Evolutionary conservation across 768 basidiomycete species (phyloP).

Genomic region (Lactarius deliciosus): DNA sequence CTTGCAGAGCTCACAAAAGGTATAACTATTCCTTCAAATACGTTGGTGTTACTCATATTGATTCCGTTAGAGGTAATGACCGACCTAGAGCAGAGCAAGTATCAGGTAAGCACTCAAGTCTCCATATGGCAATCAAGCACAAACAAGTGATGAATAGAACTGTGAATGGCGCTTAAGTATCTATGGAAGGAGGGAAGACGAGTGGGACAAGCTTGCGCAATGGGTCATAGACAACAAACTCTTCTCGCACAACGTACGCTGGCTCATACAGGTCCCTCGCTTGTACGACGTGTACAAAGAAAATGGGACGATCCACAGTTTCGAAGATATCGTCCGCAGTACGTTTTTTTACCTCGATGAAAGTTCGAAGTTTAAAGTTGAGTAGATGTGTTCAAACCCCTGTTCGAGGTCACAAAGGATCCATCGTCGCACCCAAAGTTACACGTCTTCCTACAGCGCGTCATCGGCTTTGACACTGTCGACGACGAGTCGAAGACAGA

Average conservation of each 20-base stretch:
- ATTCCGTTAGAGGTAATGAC: conserved; percentile 78
- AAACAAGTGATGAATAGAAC: conserved; percentile 49
- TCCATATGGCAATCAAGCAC: not conserved
- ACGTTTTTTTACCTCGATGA: conserved; percentile 27
- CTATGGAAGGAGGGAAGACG: conserved; percentile 76
- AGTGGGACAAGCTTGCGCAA: conserved; percentile 98
- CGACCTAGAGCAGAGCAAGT: conserved; percentile 98
- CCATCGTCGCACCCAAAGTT: conserved; percentile 89
- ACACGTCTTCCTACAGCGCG: conserved; percentile 92
- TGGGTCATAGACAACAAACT: conserved; percentile 96
- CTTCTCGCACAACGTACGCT: conserved; percentile 94
- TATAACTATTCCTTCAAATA: conserved; percentile 35
- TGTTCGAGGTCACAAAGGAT: conserved; percentile 96
- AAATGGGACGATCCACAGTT: conserved; percentile 77
- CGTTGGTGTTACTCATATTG: not conserved
- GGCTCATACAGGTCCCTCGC: conserved; percentile 95
- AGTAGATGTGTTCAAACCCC: conserved; percentile 84
- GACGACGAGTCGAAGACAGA: conserved; percentile 97
- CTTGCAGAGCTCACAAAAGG: conserved; percentile 93
- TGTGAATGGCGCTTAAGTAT: conserved; percentile 98
- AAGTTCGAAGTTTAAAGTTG: not conserved
- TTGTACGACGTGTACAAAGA: conserved; percentile 95
- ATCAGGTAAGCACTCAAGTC: conserved; percentile 60
- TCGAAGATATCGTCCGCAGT: conserved; percentile 91
- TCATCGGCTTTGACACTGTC: conserved; percentile 97